Evolutionary conservation across 225 moss, liverwort and hornwort genomes (phyloP), one percentile per base, ranked within the genome.

Genomic region (Physcomitrium patens): DNA sequence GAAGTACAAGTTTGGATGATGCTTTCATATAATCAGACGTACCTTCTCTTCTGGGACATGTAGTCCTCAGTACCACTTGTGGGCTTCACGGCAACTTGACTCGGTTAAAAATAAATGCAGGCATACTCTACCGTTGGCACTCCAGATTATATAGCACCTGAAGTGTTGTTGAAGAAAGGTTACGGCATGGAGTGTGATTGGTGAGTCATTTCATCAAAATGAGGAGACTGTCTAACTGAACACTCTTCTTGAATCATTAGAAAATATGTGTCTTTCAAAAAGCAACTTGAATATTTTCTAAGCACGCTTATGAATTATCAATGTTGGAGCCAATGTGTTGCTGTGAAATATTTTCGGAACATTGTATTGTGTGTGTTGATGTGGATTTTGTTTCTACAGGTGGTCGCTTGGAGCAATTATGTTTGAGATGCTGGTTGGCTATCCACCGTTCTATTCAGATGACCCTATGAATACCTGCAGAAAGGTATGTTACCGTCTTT

Each of bases 101-200:
- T 69, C 16, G 73, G 8, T 55, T 27, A 69, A 63, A 63, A 75
- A 67, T 64, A 27, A 26, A 59, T 61, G 70, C 69, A 96, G 95
- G 95, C 95, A 20, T 96, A 68, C 54, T 96, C 95, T n/a, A 96
- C 95, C 79, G 96, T 96, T 24, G 96, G 96, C 61, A 97, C 96
- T 48, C 96, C 96, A 12, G 96, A 97, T 77, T 97, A 97, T 76
- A 97, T 97, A 65, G 96, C 96, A 43, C 96, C 96, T 46, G 96
- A 97, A 88, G 96, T 97, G 26, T 77, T 97, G 31, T 82, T 97
- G 47, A 97, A 97, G 87, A 97, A 92, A 80, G 96, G 96, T 19
- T 97, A 97, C 71, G 96, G 96, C 52, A 94, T 97, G 96, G 96
- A 97, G 80, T 97, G 96, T 80, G 96, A 97, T 59, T 97, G 96